Conservation (phyloP, 192 early-diverging fungal genomes). For the Entophlyctis helioformis region DNA sequence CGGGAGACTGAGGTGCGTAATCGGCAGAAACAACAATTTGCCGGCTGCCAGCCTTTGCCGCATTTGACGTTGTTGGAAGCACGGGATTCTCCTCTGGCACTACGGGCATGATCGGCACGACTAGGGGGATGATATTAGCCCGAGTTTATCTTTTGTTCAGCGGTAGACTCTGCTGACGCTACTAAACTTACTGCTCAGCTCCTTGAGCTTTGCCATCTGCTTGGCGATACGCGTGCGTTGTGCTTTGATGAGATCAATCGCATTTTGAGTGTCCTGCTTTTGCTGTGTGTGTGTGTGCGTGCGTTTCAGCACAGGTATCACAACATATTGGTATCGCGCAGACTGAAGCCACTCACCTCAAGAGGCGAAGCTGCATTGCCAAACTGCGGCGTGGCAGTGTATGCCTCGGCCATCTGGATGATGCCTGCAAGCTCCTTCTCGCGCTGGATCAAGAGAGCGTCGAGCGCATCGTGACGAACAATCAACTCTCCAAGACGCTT, state of each 20-base stretch:
- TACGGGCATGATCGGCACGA: too few relatives aligned
- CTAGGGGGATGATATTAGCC: too few relatives aligned
- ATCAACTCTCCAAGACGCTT: conserved; percentile 21
- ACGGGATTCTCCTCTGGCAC: too few relatives aligned
- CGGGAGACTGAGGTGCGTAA: too few relatives aligned
- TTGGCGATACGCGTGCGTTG: conserved; percentile 9
- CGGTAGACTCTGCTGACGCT: too few relatives aligned
- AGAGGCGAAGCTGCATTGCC: conserved; percentile 15
- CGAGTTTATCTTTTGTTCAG: too few relatives aligned
- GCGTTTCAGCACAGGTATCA: background rate
- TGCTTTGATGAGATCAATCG: conserved; percentile 20
- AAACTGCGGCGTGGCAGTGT: conserved; percentile 20
- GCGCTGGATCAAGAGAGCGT: conserved; percentile 7
- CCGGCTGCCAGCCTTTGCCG: too few relatives aligned
- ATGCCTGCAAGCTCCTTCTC: conserved; percentile 20
- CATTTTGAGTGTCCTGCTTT: conserved; percentile 25
- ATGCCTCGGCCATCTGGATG: conserved; percentile 17
- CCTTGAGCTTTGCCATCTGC: background rate
- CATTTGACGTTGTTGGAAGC: too few relatives aligned
- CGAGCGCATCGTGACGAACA: conserved; percentile 13
- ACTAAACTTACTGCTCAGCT: too few relatives aligned
- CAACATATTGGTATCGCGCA: too few relatives aligned
- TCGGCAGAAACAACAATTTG: too few relatives aligned
- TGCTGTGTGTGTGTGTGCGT: conserved; percentile 6
- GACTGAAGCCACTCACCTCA: conserved; percentile 10